Percentiles rank a stretch among this genome's conserved stretches.
Evolutionary conservation across 805 yeast species (phyloP).

Genomic region (Pichia gijzeniarum): DNA sequence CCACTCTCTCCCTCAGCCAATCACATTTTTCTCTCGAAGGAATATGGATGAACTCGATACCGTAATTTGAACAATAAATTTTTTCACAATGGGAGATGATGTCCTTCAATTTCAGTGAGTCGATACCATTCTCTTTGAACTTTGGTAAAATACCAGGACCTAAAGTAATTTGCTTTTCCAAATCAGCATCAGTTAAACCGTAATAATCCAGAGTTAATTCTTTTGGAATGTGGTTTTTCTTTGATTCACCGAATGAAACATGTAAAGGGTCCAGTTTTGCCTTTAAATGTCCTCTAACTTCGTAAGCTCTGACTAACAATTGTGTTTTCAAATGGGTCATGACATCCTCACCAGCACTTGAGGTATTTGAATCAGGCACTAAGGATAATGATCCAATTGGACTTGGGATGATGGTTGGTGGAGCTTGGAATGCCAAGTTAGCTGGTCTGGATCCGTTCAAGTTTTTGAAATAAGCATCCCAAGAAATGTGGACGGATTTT

Average conservation of each 20-base stretch:
- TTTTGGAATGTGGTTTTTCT: slow-evolving; percentile 50
- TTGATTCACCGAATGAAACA: slow-evolving; percentile 72
- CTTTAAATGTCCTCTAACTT: slow-evolving; percentile 95
- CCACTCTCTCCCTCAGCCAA: slow-evolving; percentile 96
- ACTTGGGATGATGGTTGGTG: slow-evolving; percentile 82
- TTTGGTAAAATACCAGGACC: slow-evolving; percentile 98
- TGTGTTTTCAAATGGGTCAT: slow-evolving; percentile 90
- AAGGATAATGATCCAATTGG: slow-evolving; percentile 71
- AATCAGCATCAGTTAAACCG: slow-evolving; percentile 82
- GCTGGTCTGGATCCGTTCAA: slow-evolving; percentile 65
- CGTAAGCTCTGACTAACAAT: slow-evolving; percentile 94
- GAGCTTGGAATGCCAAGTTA: slow-evolving; percentile 75
- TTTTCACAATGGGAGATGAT: slow-evolving; percentile 72
- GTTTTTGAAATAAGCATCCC: slow-evolving; percentile 96
- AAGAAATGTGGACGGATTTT: slow-evolving; percentile 82
- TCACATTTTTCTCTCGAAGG: slow-evolving; percentile 94
- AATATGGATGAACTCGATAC: slow-evolving; percentile 94
- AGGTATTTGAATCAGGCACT: slow-evolving; percentile 44
- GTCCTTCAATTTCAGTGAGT: slow-evolving; percentile 67
- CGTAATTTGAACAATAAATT: slow-evolving; percentile 82
- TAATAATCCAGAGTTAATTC: slow-evolving; percentile 91
- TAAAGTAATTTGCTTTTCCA: slow-evolving; percentile 74
- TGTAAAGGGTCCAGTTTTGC: slow-evolving; percentile 95
- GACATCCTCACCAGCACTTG: slow-evolving; percentile 53
- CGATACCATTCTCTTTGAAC: slow-evolving; percentile 59